Evolutionary conservation across 2,329 filamentous ascomycete genomes (phyloP).

Genomic region (Bipolaris oryzae): DNA sequence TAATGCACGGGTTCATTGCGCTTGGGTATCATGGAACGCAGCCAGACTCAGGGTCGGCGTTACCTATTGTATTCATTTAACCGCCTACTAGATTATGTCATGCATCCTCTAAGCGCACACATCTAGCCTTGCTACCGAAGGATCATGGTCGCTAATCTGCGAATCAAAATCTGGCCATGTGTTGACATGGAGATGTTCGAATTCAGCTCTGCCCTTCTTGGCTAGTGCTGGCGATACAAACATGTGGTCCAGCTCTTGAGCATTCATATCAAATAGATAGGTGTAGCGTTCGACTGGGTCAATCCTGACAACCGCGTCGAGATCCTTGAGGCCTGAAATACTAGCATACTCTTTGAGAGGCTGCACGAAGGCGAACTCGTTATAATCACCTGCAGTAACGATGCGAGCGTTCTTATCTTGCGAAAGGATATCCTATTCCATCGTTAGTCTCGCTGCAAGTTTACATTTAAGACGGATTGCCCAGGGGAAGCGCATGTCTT

Average conservation of each 20-base stretch:
- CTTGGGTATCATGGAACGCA: neutral
- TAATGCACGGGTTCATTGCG: neutral
- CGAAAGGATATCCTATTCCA: constrained; percentile 56
- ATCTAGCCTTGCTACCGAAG: constrained; percentile 67
- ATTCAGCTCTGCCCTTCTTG: constrained; percentile 48
- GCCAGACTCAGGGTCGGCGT: constrained; percentile 2
- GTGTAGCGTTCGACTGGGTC: constrained; percentile 68
- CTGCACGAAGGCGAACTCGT: constrained; percentile 70
- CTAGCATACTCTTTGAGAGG: constrained; percentile 62
- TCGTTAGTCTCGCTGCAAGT: constrained; percentile 30
- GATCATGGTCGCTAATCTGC: constrained; percentile 71
- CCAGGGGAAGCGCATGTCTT: constrained; percentile 8
- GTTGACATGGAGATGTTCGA: constrained; percentile 74
- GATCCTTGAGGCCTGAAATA: constrained; percentile 63
- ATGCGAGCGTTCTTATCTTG: constrained; percentile 63
- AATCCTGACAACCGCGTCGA: constrained; percentile 65
- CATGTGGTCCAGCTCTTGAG: constrained; percentile 73
- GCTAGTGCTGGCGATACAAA: constrained; percentile 64
- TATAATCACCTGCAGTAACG: constrained; percentile 71
- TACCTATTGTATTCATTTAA: constrained; percentile 3
- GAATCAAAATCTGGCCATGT: constrained; percentile 66
- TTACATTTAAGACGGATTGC: neutral
- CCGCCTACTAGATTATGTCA: constrained; percentile 6
- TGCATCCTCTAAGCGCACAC: constrained; percentile 55
- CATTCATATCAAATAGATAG: constrained; percentile 72